Base-by-base conservation (phyloP, 1,139 yeast genomes). In the Debaryomyces psychrophilus region DNA sequence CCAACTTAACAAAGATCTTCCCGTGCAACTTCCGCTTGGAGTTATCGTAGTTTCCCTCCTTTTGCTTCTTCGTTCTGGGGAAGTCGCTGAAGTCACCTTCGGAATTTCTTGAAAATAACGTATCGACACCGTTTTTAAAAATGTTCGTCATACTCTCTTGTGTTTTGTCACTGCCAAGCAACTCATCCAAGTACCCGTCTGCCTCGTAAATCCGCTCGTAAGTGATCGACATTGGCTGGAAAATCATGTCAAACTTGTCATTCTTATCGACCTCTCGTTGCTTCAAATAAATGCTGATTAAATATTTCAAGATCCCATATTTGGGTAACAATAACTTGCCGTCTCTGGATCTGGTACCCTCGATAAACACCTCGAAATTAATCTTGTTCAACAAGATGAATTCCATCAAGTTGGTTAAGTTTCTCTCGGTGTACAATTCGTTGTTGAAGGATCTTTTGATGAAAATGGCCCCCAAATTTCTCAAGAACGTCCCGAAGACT, bases 171-270 rank as follows among this genome's bases (percentile, higher is more conserved):
- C 72, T 70, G 15, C 88, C 88, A 48, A 80, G 70, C 48, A 83
- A 69, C 59, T 83, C 88, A 38, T 77, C 74, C 43, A 82, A 78
- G 57, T 82, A 83, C 3, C 83, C 77, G 55, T 82, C 86, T 6
- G 85, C 79, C 59, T 83, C 88, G 45, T 82, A 81, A n/a, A 82
- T 82, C 51, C 85, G 73, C 62, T 83, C 88, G 56, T 83, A 83
- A 46, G 83, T 82, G 18, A 85, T 80, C 17, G 85, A 71, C 4
- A 83, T 71, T 0, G 88, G 88, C 50, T 79, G 81, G 40, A 83
- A 65, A 63, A 68, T 51, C 59, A 73, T 51, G 55, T 75, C 75
- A 41, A 73, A 73, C 2, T 74, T 64, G 11, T 67, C 53, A 50
- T 78, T 81, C n/a, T 71, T 67, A 9, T 74, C 75, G 8, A 67